Evolutionary conservation across 1,284 basidiomycete genomes (phyloP).

Genomic region (Fomitopsis pinicola): DNA sequence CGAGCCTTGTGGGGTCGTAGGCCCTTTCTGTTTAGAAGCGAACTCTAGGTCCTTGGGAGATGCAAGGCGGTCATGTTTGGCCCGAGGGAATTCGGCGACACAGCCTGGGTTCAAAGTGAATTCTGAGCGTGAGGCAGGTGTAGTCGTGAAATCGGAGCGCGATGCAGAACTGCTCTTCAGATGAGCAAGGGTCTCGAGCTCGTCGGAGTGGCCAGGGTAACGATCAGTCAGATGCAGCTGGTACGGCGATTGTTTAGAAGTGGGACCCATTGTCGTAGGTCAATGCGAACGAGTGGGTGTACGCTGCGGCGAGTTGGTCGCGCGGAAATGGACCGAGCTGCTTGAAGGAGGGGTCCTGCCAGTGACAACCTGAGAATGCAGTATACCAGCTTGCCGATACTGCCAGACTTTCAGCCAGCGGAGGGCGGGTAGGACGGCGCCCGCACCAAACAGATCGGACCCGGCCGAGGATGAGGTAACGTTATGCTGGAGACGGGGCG

Average conservation of each 20-base stretch:
- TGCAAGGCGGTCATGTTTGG: background rate
- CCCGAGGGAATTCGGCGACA: background rate
- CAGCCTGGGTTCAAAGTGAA: background rate
- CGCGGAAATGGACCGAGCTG: background rate
- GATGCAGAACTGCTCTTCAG: background rate
- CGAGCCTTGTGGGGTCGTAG: background rate
- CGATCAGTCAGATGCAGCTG: background rate
- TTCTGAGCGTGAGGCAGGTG: background rate
- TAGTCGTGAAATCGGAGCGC: background rate
- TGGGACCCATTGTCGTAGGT: background rate
- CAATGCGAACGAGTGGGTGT: background rate
- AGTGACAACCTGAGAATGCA: no score
- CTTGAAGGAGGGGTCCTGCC: background rate
- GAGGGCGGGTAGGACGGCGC: no score
- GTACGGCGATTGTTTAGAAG: background rate
- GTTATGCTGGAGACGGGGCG: no score
- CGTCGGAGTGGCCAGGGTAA: background rate
- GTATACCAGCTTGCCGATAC: no score
- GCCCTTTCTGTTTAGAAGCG: background rate
- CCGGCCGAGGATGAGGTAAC: no score
- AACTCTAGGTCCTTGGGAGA: background rate
- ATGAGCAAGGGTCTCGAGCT: background rate
- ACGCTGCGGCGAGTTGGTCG: background rate
- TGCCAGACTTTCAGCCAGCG: no score
- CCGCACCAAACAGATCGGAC: no score